Percentiles rank a stretch among this genome's conserved stretches.
Evolutionary conservation across 495 filamentous ascomycete genomes (phyloP).

Genomic region (Trichodelitschia bisporula): DNA sequence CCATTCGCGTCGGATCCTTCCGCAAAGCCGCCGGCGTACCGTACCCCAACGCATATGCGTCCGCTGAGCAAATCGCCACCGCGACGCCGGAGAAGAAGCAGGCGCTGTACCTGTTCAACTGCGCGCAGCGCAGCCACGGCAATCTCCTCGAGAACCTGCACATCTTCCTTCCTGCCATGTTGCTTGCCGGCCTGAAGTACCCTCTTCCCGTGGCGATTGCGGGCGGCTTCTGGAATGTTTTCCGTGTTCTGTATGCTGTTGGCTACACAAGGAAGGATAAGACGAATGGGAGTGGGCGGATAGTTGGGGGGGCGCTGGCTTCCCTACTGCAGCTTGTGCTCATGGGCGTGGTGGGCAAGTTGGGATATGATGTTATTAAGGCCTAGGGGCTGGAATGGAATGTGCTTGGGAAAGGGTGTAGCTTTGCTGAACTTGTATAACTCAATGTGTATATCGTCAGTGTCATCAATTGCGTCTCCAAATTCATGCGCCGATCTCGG

Average conservation of each 20-base stretch:
- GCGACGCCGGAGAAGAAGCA: slow-evolving; percentile 9
- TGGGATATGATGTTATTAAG: no score
- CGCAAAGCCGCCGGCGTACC: slow-evolving; percentile 16
- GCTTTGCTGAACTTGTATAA: no score
- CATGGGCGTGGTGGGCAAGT: no score
- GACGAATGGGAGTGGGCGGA: slow-evolving; percentile 9
- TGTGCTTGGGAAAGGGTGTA: no score
- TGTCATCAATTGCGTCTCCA: no score
- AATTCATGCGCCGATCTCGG: no score
- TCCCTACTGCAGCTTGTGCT: no score
- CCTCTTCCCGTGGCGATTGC: slow-evolving; percentile 9
- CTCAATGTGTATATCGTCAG: no score
- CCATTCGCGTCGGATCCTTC: slow-evolving; percentile 11
- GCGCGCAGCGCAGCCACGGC: slow-evolving; percentile 18
- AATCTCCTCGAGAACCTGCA: slow-evolving; percentile 19
- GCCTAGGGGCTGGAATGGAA: no score
- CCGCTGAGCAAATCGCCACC: slow-evolving; percentile 10
- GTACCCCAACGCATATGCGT: slow-evolving; percentile 15
- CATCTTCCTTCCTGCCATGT: slow-evolving; percentile 8
- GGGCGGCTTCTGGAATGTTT: slow-evolving; percentile 12
- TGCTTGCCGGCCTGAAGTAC: slow-evolving; percentile 16
- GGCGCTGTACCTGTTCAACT: slow-evolving; percentile 18
- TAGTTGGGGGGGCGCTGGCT: not conserved
- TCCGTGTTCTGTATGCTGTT: slow-evolving; percentile 13
- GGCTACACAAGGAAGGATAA: slow-evolving; percentile 15